Evolutionary conservation across 2,329 filamentous ascomycete genomes (phyloP).

Genomic region (Coniochaeta sp.): DNA sequence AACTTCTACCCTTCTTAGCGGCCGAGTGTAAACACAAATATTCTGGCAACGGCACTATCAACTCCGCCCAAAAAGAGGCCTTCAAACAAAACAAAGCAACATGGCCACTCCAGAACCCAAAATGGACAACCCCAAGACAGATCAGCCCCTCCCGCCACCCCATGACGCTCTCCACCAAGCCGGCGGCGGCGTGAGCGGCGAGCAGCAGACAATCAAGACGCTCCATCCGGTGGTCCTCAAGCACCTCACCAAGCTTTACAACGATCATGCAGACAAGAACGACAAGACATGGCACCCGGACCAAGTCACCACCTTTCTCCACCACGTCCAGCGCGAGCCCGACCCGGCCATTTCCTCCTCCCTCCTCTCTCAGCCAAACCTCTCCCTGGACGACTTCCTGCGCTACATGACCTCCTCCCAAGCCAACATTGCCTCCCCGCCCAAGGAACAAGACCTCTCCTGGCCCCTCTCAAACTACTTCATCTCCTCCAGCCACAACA

Average conservation of each 20-base stretch:
- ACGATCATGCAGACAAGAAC: slow-evolving; percentile 31
- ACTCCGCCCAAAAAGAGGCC: not conserved
- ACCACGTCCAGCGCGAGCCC: slow-evolving; percentile 36
- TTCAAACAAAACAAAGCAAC: not conserved
- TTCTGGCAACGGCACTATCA: too few relatives aligned
- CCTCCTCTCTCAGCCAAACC: slow-evolving; percentile 15
- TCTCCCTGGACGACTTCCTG: slow-evolving; percentile 44
- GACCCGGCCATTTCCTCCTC: slow-evolving; percentile 19
- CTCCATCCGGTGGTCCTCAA: slow-evolving; percentile 31
- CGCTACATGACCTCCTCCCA: slow-evolving; percentile 49
- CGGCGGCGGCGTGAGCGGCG: slow-evolving; percentile 39
- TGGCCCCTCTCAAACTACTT: slow-evolving; percentile 86
- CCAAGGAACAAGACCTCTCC: slow-evolving; percentile 46
- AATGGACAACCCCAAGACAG: not conserved
- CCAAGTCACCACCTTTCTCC: slow-evolving; percentile 38
- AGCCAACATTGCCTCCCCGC: slow-evolving; percentile 29
- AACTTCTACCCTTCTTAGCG: too few relatives aligned
- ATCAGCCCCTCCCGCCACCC: slow-evolving; percentile 5
- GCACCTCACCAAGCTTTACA: slow-evolving; percentile 40
- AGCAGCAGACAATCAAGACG: slow-evolving; percentile 30
- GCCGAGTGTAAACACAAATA: too few relatives aligned
- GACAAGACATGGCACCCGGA: slow-evolving; percentile 36
- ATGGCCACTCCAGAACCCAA: not conserved
- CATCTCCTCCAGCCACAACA: slow-evolving; percentile 93
- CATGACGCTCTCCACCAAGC: slow-evolving; percentile 32